Evolutionary conservation across 129 eudicot genomes (phyloP), one percentile per base, ranked within the genome.

Genomic region (Gnaphalium uliginosum): DNA sequence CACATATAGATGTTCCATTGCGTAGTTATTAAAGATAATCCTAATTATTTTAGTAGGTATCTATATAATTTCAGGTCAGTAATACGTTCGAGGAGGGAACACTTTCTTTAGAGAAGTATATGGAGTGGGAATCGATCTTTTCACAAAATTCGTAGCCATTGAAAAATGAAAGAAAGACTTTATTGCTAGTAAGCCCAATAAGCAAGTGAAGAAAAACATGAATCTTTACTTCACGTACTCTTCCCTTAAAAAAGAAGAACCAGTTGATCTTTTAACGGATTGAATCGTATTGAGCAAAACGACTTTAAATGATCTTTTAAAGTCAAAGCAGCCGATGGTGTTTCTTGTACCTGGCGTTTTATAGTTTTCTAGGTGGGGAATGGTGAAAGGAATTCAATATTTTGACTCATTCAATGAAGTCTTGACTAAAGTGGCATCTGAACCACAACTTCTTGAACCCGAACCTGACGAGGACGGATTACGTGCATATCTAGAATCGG

Each of bases 341-440:
- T 88, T 85, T 78, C 88, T 88, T 75, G 78, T 83, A 56, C 88
- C 93, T 13, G 88, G 93, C 33, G 84, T 85, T 15, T 60, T 79
- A 33, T 83, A 85, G 78, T 88, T 85, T 27, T 88, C 90, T 1
- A 13, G 29, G 4, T 6, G 25, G 21, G 8, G 65, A 9, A 14
- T 53, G 59, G 59, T 27, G 29, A 88, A 81, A 76, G 89, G 89
- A 58, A 81, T 41, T 53, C 83, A 88, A 30, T 90, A 83, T 84
- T 86, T 86, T 27, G 91, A 87, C 72, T 85, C 91, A 1, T 70
- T 86, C 5, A 76, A 85, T 0, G 93, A 90, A 67, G 85, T 88
- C 53, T 39, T 88, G 81, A 80, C 79, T 19, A 88, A 85, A 78
- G 88, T 85, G 32, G 86, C 86, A 30, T 59, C 77, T 4, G 86